Evolutionary conservation across 1,139 yeast genomes (phyloP).

Genomic region (Torulaspora globosa): DNA sequence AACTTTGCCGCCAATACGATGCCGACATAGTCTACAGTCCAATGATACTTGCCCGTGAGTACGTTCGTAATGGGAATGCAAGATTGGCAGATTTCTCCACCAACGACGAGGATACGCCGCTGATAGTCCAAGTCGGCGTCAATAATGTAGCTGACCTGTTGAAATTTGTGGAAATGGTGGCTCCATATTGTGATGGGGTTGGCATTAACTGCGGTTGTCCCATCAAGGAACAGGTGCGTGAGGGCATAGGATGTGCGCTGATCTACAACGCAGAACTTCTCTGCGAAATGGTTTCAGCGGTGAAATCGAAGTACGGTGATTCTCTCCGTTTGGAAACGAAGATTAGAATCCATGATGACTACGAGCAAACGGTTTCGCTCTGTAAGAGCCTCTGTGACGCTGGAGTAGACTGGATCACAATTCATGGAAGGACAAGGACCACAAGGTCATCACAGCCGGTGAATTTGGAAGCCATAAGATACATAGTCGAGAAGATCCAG

Average conservation of each 20-base stretch:
- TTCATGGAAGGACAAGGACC: conserved; percentile 84
- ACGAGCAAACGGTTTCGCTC: conserved; percentile 65
- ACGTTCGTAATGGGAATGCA: conserved; percentile 80
- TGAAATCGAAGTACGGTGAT: conserved; percentile 68
- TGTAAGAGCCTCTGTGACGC: conserved; percentile 73
- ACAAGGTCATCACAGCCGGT: conserved; percentile 85
- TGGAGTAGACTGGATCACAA: conserved; percentile 90
- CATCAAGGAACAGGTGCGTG: conserved; percentile 87
- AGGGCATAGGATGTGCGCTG: conserved; percentile 95
- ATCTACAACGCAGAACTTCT: conserved; percentile 82
- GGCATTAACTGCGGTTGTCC: conserved; percentile 98
- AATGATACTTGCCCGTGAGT: conserved; percentile 93
- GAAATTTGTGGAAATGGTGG: conserved; percentile 82
- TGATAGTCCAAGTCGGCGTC: conserved; percentile 88
- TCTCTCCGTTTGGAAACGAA: conserved; percentile 78
- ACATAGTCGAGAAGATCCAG: conserved; percentile 46
- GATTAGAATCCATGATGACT: conserved; percentile 77
- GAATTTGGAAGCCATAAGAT: conserved; percentile 73
- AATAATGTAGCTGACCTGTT: conserved; percentile 80
- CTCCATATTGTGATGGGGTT: conserved; percentile 86
- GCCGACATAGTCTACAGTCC: conserved; percentile 90
- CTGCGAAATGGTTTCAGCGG: conserved; percentile 76
- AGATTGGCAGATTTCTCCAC: conserved; percentile 82
- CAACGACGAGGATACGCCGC: conserved; percentile 58
- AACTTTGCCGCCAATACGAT: conserved; percentile 65